These are phyloP conservation scores for Suillus alpinus DNA, from an alignment of 768 basidiomycete genomes.

Conservation along the genomic window DNA sequence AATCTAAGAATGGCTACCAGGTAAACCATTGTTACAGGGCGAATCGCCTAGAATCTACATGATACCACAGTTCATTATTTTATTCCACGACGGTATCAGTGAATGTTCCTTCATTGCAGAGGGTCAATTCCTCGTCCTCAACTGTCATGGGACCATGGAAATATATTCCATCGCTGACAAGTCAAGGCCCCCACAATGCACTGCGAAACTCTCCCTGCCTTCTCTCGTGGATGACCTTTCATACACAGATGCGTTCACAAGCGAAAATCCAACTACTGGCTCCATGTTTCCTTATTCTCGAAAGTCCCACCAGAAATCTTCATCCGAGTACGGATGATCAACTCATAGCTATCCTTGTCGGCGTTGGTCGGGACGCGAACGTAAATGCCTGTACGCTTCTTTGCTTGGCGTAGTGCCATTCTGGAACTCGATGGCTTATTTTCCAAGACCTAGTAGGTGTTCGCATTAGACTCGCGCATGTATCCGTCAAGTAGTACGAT, in stretches of 20 bases:
- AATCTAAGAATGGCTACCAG: slow-evolving; percentile 29
- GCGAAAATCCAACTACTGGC: not conserved
- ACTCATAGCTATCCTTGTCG: slow-evolving; percentile 51
- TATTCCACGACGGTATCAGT: slow-evolving; percentile 43
- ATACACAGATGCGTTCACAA: slow-evolving; percentile 51
- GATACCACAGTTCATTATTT: slow-evolving; percentile 37
- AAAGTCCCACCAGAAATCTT: not conserved
- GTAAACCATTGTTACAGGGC: slow-evolving; percentile 22
- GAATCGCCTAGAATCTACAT: slow-evolving; percentile 21
- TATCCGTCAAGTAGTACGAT: too few relatives aligned
- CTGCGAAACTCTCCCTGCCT: slow-evolving; percentile 49
- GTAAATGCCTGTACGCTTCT: slow-evolving; percentile 48
- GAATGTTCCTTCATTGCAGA: slow-evolving; percentile 53
- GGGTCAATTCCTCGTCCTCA: slow-evolving; percentile 44
- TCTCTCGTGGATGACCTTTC: slow-evolving; percentile 41
- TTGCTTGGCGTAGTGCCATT: slow-evolving; percentile 45
- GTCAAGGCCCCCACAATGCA: slow-evolving; percentile 31
- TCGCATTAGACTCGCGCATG: too few relatives aligned
- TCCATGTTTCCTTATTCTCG: slow-evolving; percentile 3
- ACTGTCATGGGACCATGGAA: slow-evolving; percentile 43
- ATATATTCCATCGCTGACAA: slow-evolving; percentile 42
- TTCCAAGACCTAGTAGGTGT: not conserved
- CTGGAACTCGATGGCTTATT: slow-evolving; percentile 17
- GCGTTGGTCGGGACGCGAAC: slow-evolving; percentile 41
- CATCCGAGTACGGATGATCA: slow-evolving; percentile 47